Evolutionary conservation across 257 asterid species (phyloP).

Genomic region (Sherardia arvensis): DNA sequence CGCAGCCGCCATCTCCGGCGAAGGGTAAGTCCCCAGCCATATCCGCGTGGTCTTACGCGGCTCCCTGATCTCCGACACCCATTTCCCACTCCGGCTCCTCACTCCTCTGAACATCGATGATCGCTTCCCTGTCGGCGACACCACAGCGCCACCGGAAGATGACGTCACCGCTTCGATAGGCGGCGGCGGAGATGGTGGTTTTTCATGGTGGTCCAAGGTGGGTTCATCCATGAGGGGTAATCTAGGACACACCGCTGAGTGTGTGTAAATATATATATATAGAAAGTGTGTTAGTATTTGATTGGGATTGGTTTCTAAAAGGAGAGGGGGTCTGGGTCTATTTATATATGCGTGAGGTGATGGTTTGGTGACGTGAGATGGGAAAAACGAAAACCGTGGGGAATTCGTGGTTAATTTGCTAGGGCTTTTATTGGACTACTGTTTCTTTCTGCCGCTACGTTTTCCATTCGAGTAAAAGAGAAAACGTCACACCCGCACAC

Average conservation of each 20-base stretch:
- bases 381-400: constrained; percentile 35
- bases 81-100: constrained; percentile 47
- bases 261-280: not conserved
- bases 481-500: not conserved
- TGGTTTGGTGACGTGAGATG: not conserved
- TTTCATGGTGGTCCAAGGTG: not conserved
- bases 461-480: not conserved
- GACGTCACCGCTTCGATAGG: not conserved
- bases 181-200: not conserved
- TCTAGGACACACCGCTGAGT: not conserved
- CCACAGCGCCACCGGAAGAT: not conserved
- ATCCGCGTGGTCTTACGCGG: constrained; percentile 41
- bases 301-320: not conserved
- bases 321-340: not conserved
- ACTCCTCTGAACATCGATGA: constrained; percentile 35
- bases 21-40: constrained; percentile 41
- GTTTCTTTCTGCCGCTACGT: not conserved
- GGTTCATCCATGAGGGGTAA: not conserved
- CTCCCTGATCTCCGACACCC: constrained; percentile 45
- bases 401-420: constrained; percentile 36
- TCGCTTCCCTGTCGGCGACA: constrained; percentile 24
- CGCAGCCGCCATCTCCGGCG: constrained; percentile 45
- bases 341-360: not conserved
- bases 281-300: too few species aligned
- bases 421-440: constrained; percentile 7